Evolutionary conservation across 805 yeast species (phyloP).

Genomic region (Kazachstania martiniae): DNA sequence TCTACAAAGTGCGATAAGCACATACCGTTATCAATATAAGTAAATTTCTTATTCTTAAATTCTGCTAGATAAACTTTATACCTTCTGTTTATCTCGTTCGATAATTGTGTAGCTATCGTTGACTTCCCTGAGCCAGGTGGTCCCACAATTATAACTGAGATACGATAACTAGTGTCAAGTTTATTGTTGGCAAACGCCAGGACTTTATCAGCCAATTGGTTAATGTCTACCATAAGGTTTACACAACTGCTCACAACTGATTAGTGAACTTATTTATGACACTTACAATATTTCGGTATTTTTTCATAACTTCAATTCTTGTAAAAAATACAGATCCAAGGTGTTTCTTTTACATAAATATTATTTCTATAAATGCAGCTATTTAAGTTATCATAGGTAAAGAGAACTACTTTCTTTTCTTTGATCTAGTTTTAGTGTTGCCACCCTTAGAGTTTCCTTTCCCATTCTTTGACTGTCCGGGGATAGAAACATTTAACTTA

Average conservation of each 20-base stretch:
- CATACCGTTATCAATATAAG: background rate
- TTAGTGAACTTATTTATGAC: too few species aligned
- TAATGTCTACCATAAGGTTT: background rate
- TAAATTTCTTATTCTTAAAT: background rate
- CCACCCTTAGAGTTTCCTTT: conserved; percentile 11
- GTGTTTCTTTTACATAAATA: too few species aligned
- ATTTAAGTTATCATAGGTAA: too few species aligned
- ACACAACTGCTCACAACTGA: too few species aligned
- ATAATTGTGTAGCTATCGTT: conserved; percentile 44
- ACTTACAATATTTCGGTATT: too few species aligned
- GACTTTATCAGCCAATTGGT: conserved; percentile 23
- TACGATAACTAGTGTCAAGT: conserved; percentile 30
- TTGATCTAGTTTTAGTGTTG: conserved; percentile 3
- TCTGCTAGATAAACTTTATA: conserved; percentile 9
- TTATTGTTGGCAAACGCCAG: conserved; percentile 17
- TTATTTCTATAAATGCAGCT: too few species aligned
- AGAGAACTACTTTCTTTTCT: too few species aligned
- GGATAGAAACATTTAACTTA: conserved; percentile 54
- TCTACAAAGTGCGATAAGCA: conserved; percentile 6
- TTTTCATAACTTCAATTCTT: too few species aligned
- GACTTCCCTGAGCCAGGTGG: conserved; percentile 84
- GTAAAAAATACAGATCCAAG: too few species aligned
- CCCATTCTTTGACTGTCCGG: conserved; percentile 31
- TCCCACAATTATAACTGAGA: conserved; percentile 55
- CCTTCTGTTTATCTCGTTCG: conserved; percentile 29